Base-by-base conservation (phyloP, 2,329 filamentous ascomycete species). In the Monilinia polystroma region DNA sequence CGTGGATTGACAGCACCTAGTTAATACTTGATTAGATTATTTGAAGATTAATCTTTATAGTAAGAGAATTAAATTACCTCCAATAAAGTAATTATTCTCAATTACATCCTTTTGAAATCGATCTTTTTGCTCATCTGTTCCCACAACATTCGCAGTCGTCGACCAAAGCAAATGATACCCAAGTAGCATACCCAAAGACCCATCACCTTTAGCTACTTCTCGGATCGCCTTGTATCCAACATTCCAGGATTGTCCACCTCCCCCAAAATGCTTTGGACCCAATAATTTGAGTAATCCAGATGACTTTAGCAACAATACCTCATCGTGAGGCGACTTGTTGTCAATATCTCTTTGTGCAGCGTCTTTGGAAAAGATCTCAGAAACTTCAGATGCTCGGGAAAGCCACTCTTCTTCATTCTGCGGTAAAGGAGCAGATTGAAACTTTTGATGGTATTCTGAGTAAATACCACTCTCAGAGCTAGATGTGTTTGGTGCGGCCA, bases 121-220 rank as follows among this genome's bases (percentile, higher is more conserved):
- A 18, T 87, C 85, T 23, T 81, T 82, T 74, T 90, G 87, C 70
- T 87, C 84, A 0, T 82, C 75, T 0, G 80, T 86, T 1, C 87
- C 87, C 12, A 89, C 83, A 0, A 89, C 78, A 67, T 83, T 84
- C 20, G 85, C 85, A 0, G 84, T 88, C 0, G 81, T 85, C 0
- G 83, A 85, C 87, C 87, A 90, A 10, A 88, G 78, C 5, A 89
- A 78, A 71, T 89, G 86, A 70, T 89, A 89, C 0, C 85, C 87
- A 0, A 89, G 79, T 0, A 90, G 80, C 86, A 88, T 88, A 1
- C 87, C 87, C 43, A 90, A 79, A 0, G 84, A 87, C 80, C 87
- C 87, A 74, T 90, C 87, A 0, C 80, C 83, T 72, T 87, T 87
- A 0, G 87, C 85, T 7, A 90, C 84, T 67, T 88, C 85, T 0